Evolutionary conservation across 192 early-diverging fungal species (phyloP).

Genomic region (Allomyces macrogynus): DNA sequence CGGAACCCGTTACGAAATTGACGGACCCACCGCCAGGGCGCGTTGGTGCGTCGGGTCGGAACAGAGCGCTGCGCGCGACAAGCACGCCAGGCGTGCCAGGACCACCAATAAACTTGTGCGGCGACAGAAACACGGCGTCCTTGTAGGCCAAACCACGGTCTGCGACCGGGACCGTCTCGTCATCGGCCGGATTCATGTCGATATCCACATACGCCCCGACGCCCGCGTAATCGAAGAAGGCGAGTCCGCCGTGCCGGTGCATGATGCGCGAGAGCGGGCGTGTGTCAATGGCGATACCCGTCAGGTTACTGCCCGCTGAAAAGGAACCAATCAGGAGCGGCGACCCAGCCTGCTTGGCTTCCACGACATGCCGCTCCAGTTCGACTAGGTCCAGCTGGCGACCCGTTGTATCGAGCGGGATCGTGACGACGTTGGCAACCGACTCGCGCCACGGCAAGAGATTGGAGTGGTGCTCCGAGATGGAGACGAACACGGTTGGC

Average conservation of each 20-base stretch:
- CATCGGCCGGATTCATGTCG: slow-evolving; percentile 4
- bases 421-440: slow-evolving; percentile 15
- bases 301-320: slow-evolving; percentile 21
- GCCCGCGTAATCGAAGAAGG: slow-evolving; percentile 9
- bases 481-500: slow-evolving; percentile 19
- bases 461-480: slow-evolving; percentile 24
- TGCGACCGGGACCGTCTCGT: background rate
- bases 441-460: slow-evolving; percentile 19
- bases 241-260: slow-evolving; percentile 4
- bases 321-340: slow-evolving; percentile 15
- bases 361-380: slow-evolving; percentile 5
- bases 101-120: slow-evolving; percentile 24
- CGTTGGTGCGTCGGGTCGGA: slow-evolving; percentile 9
- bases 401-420: slow-evolving; percentile 5
- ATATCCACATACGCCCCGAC: slow-evolving; percentile 9
- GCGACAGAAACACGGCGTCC: slow-evolving; percentile 17
- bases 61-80: slow-evolving; percentile 11
- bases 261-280: slow-evolving; percentile 3
- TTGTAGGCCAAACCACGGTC: slow-evolving; percentile 12
- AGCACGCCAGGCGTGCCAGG: slow-evolving; percentile 20
- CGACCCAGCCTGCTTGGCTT: background rate
- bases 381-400: slow-evolving; percentile 8
- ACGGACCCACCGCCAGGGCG: slow-evolving; percentile 20
- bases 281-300: slow-evolving; percentile 10
- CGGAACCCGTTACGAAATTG: slow-evolving; percentile 13